These are phyloP conservation scores for Tylopilus subfusipes DNA, from an alignment of 768 basidiomycete species.

Conservation along the genomic window DNA sequence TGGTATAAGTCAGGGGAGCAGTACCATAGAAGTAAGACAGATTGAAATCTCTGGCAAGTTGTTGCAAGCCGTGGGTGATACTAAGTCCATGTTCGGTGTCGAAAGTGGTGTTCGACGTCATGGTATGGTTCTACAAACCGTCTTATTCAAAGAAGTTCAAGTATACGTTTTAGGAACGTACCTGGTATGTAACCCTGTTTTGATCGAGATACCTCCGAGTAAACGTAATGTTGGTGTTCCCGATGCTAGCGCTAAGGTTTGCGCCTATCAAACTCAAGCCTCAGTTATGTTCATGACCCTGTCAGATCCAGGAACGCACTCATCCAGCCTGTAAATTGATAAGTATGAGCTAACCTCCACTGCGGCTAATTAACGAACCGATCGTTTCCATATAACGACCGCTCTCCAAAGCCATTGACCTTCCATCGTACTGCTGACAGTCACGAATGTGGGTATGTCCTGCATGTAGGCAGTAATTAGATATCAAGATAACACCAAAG, in stretches of 20 bases:
- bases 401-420: slow-evolving; percentile 57
- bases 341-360: not conserved
- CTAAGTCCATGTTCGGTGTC: slow-evolving; percentile 52
- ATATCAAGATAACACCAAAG: too few relatives aligned
- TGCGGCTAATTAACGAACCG: slow-evolving; percentile 40
- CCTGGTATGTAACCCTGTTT: slow-evolving; percentile 73
- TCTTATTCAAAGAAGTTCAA: not conserved
- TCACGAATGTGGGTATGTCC: slow-evolving; percentile 47
- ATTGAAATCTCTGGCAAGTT: slow-evolving; percentile 57
- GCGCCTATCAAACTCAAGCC: slow-evolving; percentile 35
- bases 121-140: slow-evolving; percentile 60
- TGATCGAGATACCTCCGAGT: slow-evolving; percentile 74
- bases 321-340: slow-evolving; percentile 48
- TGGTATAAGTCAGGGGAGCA: slow-evolving; percentile 70
- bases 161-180: slow-evolving; percentile 28
- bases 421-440: slow-evolving; percentile 24
- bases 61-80: slow-evolving; percentile 54
- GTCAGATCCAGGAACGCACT: slow-evolving; percentile 38
- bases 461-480: too few relatives aligned
- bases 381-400: slow-evolving; percentile 93
- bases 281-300: not conserved
- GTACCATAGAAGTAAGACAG: slow-evolving; percentile 62
- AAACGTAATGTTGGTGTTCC: slow-evolving; percentile 49
- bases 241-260: slow-evolving; percentile 40
- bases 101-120: slow-evolving; percentile 47